Conservation (phyloP, 257 asterid species). For the Jasminum sambac region DNA sequence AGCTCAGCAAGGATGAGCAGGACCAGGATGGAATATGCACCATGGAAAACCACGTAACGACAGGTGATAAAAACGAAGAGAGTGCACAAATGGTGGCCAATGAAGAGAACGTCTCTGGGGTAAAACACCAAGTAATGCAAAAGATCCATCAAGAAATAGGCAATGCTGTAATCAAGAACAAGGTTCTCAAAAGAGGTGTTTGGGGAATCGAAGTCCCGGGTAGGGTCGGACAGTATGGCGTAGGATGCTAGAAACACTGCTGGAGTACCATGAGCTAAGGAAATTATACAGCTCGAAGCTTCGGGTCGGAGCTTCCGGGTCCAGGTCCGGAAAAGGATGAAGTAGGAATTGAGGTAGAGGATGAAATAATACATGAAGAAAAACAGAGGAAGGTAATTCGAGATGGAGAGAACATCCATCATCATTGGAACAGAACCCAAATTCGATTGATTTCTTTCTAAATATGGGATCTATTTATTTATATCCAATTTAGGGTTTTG, state of each 20-base stretch:
- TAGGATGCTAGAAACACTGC: conserved; percentile 66
- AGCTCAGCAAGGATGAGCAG: conserved; percentile 79
- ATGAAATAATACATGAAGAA: conserved; percentile 40
- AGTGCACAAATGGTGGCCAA: conserved; percentile 82
- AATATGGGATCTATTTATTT: neutral
- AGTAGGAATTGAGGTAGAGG: conserved; percentile 57
- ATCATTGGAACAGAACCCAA: neutral
- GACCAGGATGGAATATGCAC: conserved; percentile 73
- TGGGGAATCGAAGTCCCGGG: conserved; percentile 51
- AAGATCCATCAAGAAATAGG: conserved; percentile 87
- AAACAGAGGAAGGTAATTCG: conserved; percentile 43
- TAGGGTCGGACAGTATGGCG: conserved; percentile 59
- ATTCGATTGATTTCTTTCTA: neutral
- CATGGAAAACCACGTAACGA: conserved; percentile 69
- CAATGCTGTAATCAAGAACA: conserved; percentile 86
- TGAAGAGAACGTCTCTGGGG: conserved; percentile 77
- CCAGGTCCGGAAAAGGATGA: conserved; percentile 62
- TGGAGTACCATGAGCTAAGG: conserved; percentile 89
- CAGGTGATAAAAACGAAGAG: conserved; percentile 87
- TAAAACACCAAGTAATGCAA: conserved; percentile 65
- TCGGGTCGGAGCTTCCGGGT: conserved; percentile 70
- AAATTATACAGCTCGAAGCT: conserved; percentile 89
- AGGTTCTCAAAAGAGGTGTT: conserved; percentile 61
- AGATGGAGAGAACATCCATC: conserved; percentile 39
- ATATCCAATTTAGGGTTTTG: conserved; percentile 18